Evolutionary conservation across 2,329 filamentous ascomycete genomes (phyloP).

Genomic region (Ceratocystis papillata): DNA sequence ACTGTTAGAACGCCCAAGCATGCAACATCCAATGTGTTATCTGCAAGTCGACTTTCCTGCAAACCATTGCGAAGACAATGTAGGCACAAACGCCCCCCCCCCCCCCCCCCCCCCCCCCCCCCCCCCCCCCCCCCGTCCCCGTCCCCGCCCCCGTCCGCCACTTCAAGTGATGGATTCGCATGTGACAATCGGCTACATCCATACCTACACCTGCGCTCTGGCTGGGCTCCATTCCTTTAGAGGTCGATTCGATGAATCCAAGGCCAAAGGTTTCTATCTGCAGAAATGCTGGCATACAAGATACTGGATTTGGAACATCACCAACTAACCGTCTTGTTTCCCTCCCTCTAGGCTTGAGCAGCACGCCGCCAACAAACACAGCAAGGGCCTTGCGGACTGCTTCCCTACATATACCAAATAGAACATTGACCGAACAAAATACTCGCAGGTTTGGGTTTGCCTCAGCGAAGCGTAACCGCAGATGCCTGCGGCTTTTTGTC

Average conservation of each 20-base stretch:
- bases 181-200: background rate
- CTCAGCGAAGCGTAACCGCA: too few relatives aligned
- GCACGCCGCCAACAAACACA: conserved; percentile 68
- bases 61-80: conserved; percentile 63
- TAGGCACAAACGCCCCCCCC: conserved; percentile 29
- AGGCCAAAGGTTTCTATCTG: background rate
- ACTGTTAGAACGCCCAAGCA: conserved; percentile 57
- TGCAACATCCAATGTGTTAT: conserved; percentile 66
- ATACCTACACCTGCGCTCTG: background rate
- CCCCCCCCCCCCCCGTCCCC: too few relatives aligned
- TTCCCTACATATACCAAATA: conserved; percentile 42
- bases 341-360: conserved; percentile 46
- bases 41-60: conserved; percentile 70
- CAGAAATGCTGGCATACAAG: background rate
- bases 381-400: conserved; percentile 58
- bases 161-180: conserved; percentile 28
- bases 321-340: background rate
- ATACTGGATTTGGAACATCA: background rate
- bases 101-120: too few relatives aligned
- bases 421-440: too few relatives aligned
- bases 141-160: background rate
- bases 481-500: too few relatives aligned
- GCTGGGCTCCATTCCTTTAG: background rate
- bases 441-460: too few relatives aligned
- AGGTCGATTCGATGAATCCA: background rate